A percentile compares a stretch with the other conserved stretches of the same genome.
These are phyloP conservation scores for Penicillium sp. DNA, from an alignment of 2,329 filamentous ascomycete genomes.

Conservation along the genomic window DNA sequence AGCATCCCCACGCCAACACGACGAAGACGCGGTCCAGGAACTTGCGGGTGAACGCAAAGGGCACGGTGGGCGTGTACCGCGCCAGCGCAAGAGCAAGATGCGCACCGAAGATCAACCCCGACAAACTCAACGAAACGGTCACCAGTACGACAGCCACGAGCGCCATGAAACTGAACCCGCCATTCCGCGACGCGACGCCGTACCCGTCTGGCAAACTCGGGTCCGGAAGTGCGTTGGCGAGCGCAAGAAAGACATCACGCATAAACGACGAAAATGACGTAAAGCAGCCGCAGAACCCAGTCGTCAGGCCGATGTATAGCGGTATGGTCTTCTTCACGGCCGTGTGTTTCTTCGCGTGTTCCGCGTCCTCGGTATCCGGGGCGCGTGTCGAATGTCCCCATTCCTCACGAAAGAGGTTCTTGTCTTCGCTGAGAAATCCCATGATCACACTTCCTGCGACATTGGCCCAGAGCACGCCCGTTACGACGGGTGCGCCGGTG, in stretches of 20 bases:
- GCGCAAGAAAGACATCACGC: slow-evolving; percentile 72
- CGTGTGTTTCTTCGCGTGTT: slow-evolving; percentile 52
- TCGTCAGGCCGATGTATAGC: slow-evolving; percentile 80
- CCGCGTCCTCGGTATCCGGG: slow-evolving; percentile 28
- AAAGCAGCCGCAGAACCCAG: slow-evolving; percentile 84
- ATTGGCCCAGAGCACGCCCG: slow-evolving; percentile 82
- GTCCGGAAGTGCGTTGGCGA: slow-evolving; percentile 69
- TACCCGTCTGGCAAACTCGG: slow-evolving; percentile 44
- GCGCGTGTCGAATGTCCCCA: slow-evolving; percentile 51
- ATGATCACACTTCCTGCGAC: slow-evolving; percentile 77
- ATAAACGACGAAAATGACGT: slow-evolving; percentile 89
- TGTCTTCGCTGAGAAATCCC: slow-evolving; percentile 81
- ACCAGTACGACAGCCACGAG: slow-evolving; percentile 70
- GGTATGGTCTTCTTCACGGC: slow-evolving; percentile 80
- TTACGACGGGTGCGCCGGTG: slow-evolving; percentile 70
- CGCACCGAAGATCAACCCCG: slow-evolving; percentile 67
- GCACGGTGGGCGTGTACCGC: slow-evolving; percentile 58
- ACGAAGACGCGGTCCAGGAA: slow-evolving; percentile 64
- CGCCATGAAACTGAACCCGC: slow-evolving; percentile 81
- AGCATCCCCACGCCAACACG: slow-evolving; percentile 68
- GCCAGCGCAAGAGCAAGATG: slow-evolving; percentile 69
- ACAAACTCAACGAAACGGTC: slow-evolving; percentile 68
- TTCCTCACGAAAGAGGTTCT: slow-evolving; percentile 68
- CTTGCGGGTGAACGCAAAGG: slow-evolving; percentile 56
- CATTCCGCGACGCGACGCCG: slow-evolving; percentile 54